These are phyloP conservation scores for Chernovozyma aurita DNA, from an alignment of 1,139 yeast genomes.

Conservation along the genomic window DNA sequence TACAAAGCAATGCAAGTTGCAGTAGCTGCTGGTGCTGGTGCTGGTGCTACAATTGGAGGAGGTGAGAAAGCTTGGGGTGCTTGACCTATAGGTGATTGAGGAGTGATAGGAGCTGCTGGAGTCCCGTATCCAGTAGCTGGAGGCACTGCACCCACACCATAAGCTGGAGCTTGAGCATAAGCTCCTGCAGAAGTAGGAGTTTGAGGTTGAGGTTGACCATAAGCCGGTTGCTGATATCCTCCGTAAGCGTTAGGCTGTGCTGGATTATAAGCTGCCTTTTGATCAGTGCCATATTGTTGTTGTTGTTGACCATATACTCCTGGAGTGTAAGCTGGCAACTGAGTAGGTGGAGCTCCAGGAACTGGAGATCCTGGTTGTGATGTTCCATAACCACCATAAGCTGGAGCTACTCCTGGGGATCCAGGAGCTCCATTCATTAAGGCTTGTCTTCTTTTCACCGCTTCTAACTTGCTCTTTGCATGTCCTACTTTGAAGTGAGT, in stretches of 20 bases:
- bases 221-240: slow-evolving; percentile 2
- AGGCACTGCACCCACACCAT: slow-evolving; percentile 17
- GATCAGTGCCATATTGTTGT: slow-evolving; percentile 5
- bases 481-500: slow-evolving; percentile 89
- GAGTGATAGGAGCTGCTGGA: slow-evolving; percentile 8
- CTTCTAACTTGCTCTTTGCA: slow-evolving; percentile 77
- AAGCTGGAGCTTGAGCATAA: slow-evolving; percentile 8
- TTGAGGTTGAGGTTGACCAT: slow-evolving; percentile 7
- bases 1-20: slow-evolving; percentile 73
- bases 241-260: slow-evolving; percentile 13
- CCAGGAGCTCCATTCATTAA: slow-evolving; percentile 30
- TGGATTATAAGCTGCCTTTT: slow-evolving; percentile 6
- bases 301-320: slow-evolving; percentile 3
- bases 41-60: slow-evolving; percentile 27
- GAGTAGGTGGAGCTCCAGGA: background rate
- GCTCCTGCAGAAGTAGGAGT: slow-evolving; percentile 8
- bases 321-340: slow-evolving; percentile 4
- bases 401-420: slow-evolving; percentile 24
- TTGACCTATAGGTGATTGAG: slow-evolving; percentile 1
- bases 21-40: slow-evolving; percentile 35
- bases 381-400: slow-evolving; percentile 15
- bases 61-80: slow-evolving; percentile 15
- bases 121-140: slow-evolving; percentile 12
- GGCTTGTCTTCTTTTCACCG: slow-evolving; percentile 74
- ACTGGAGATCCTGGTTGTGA: slow-evolving; percentile 8